Conservation (phyloP, 306 rosid genomes). For the Biancaea sappan region DNA sequence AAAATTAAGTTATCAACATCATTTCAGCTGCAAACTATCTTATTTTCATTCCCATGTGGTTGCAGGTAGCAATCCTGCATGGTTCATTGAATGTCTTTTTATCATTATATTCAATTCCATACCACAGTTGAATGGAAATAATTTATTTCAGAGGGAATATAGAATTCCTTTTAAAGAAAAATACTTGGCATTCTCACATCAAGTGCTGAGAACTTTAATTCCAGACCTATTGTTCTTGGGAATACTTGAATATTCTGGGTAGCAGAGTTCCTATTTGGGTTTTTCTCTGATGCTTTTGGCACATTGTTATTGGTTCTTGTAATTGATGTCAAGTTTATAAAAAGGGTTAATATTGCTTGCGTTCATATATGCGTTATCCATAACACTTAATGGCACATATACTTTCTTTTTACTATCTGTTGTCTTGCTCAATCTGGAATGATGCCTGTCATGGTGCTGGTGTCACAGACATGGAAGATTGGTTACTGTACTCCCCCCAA, state of each 20-base stretch:
- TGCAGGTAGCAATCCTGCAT: neutral
- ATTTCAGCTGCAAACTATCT: neutral
- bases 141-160: neutral
- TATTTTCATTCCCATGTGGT: neutral
- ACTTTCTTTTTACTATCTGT: neutral
- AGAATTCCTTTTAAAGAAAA: neutral
- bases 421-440: constrained; percentile 26
- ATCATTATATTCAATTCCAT: neutral
- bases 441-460: constrained; percentile 14
- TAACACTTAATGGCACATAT: constrained; percentile 17
- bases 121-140: neutral
- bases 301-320: neutral
- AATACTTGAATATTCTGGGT: neutral
- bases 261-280: neutral
- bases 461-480: constrained; percentile 9
- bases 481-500: no score
- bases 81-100: neutral
- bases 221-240: neutral
- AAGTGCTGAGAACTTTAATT: neutral
- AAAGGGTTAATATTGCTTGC: constrained; percentile 10
- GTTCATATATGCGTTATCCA: constrained; percentile 26
- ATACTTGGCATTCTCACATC: neutral
- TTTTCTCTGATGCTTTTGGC: constrained; percentile 7
- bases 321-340: constrained; percentile 19
- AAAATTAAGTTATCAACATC: neutral